Percentiles rank a stretch among this genome's conserved stretches.
Conservation (phyloP, 805 yeast genomes). For the Myxozyma neotropica region DNA sequence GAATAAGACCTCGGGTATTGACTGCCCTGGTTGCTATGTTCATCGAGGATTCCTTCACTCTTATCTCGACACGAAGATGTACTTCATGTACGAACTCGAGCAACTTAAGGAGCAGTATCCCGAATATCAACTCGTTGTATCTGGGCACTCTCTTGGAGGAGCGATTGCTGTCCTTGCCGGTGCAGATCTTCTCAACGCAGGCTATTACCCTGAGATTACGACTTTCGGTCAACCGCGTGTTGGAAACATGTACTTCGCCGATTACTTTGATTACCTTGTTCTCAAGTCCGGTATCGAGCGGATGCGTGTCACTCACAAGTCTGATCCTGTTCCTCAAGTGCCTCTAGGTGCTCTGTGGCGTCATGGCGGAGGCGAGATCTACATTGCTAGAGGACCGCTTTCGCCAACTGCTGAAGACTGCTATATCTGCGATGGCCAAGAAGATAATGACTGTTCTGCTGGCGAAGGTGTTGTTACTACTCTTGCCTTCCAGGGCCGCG, state of each 20-base stretch:
- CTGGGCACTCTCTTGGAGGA: constrained; percentile 81
- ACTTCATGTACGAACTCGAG: constrained; percentile 31
- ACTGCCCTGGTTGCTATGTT: constrained; percentile 57
- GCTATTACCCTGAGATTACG: constrained; percentile 56
- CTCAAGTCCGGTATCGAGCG: background rate
- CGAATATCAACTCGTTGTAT: constrained; percentile 54
- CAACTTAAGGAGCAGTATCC: constrained; percentile 46
- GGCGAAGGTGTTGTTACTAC: constrained; percentile 32
- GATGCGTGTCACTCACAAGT: constrained; percentile 32
- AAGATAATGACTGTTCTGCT: constrained; percentile 30
- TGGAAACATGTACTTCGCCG: constrained; percentile 55
- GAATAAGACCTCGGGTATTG: background rate
- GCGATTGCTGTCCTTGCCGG: constrained; percentile 68
- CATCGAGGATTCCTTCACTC: constrained; percentile 64
- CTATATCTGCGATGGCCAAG: constrained; percentile 33
- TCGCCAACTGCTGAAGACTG: constrained; percentile 28
- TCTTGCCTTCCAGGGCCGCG: constrained; percentile 21
- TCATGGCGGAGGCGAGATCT: constrained; percentile 30
- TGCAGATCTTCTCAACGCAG: constrained; percentile 58
- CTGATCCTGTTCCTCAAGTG: constrained; percentile 34
- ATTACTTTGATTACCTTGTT: constrained; percentile 51
- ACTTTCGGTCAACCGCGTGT: constrained; percentile 68
- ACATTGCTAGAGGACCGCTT: constrained; percentile 34
- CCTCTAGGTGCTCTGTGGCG: constrained; percentile 29
- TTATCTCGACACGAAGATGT: constrained; percentile 49